A percentile compares a stretch with the other conserved stretches of the same genome.
Conservation (phyloP, 2,329 filamentous ascomycete genomes). For the Cyphellophora attinorum region DNA sequence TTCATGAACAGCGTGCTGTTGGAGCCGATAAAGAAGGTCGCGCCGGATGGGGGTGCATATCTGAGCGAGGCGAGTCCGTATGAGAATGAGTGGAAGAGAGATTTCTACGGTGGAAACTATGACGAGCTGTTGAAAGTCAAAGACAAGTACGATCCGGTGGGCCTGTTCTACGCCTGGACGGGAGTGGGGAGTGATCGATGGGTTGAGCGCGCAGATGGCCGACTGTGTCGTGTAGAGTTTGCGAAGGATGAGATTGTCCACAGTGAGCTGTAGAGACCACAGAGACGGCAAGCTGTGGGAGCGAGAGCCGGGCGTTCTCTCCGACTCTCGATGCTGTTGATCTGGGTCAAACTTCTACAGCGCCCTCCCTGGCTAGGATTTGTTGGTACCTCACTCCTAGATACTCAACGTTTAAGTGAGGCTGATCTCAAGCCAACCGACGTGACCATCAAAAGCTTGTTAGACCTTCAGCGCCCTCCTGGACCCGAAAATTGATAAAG, state of each 20-base stretch:
- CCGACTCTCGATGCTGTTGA: no score
- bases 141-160: conserved; percentile 10
- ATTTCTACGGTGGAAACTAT: conserved; percentile 11
- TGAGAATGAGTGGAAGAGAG: conserved; percentile 8
- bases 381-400: no score
- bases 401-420: no score
- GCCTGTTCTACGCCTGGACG: conserved; percentile 9
- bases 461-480: no score
- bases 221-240: not conserved
- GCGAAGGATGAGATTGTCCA: not conserved
- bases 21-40: conserved; percentile 22
- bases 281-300: not conserved
- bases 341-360: no score
- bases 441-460: no score
- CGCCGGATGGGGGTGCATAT: conserved; percentile 25
- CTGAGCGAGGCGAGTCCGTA: conserved; percentile 23
- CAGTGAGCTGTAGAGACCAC: not conserved
- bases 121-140: conserved; percentile 6
- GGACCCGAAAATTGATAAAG: no score
- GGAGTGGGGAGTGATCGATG: conserved; percentile 10
- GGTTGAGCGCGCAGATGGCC: not conserved
- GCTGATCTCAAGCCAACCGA: no score
- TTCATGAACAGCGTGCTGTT: conserved; percentile 20
- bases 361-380: no score
- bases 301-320: no score